phyloP scores from a whole-genome alignment of 2,329 filamentous ascomycete genomes.

The Cercospora zeina region DNA sequence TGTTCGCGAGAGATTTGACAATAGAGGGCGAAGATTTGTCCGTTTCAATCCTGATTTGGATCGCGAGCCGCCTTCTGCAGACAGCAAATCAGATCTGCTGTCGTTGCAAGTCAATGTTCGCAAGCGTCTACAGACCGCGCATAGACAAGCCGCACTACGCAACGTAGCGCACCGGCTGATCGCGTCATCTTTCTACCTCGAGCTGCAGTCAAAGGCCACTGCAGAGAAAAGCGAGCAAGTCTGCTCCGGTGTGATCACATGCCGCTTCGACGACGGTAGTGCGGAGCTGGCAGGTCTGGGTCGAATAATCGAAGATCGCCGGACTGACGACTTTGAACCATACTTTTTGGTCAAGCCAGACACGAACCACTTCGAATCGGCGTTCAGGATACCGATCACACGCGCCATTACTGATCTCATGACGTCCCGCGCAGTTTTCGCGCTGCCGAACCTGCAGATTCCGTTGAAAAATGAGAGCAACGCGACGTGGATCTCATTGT shows the following conservation, averaged over 20 bases:
- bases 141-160: conserved; percentile 36
- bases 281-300: conserved; percentile 39
- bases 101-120: conserved; percentile 40
- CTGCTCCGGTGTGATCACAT: conserved; percentile 38
- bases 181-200: conserved; percentile 44
- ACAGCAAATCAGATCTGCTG: conserved; percentile 41
- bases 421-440: conserved; percentile 37
- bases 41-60: conserved; percentile 42
- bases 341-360: conserved; percentile 40
- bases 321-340: conserved; percentile 39
- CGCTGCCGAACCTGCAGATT: conserved; percentile 38
- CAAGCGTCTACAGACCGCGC: conserved; percentile 34
- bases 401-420: conserved; percentile 35
- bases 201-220: conserved; percentile 39
- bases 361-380: conserved; percentile 25
- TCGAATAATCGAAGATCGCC: conserved; percentile 33
- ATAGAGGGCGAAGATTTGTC: conserved; percentile 37
- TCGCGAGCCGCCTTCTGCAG: conserved; percentile 38
- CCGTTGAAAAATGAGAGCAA: conserved; percentile 37
- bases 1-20: conserved; percentile 31
- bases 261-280: conserved; percentile 41
- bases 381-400: conserved; percentile 33
- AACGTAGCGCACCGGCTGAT: conserved; percentile 42
- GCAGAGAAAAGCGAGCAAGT: conserved; percentile 38
- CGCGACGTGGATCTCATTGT: conserved; percentile 39